Conservation (phyloP, 1,284 basidiomycete species). For the Trametes polyzona region DNA sequence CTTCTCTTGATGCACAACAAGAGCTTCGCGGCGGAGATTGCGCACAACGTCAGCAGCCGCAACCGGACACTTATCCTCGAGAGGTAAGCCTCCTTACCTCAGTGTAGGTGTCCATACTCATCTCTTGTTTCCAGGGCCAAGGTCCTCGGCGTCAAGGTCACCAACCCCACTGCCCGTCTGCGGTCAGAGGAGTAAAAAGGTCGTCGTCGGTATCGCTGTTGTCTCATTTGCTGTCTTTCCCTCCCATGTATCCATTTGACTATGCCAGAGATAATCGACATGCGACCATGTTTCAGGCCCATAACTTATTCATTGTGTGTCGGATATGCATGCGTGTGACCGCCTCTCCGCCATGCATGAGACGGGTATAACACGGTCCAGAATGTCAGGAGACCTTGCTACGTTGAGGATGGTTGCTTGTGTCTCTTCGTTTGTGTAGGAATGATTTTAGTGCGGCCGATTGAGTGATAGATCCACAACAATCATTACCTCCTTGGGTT, state of each 20-base stretch:
- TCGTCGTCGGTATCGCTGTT: constrained; percentile 35
- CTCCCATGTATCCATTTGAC: constrained; percentile 45
- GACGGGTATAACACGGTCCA: no score
- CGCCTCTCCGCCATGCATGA: neutral
- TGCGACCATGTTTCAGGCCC: constrained; percentile 43
- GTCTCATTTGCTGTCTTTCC: constrained; percentile 30
- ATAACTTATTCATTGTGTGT: neutral
- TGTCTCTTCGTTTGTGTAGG: neutral
- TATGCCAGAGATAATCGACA: constrained; percentile 43
- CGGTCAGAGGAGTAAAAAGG: constrained; percentile 92
- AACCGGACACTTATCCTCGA: constrained; percentile 95
- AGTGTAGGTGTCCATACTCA: neutral
- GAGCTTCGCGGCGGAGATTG: constrained; percentile 95
- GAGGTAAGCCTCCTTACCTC: constrained; percentile 53
- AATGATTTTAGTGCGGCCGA: no score
- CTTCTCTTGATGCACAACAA: constrained; percentile 98
- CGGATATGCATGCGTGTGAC: neutral
- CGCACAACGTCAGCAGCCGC: constrained; percentile 96
- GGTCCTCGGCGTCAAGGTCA: constrained; percentile 90
- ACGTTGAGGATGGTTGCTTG: no score
- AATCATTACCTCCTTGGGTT: neutral
- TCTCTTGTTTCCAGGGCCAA: constrained; percentile 68
- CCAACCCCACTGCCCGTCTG: constrained; percentile 93
- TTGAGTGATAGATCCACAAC: neutral
- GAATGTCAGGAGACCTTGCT: no score